Evolutionary conservation across 495 filamentous ascomycete species (phyloP), one percentile per base, ranked within the genome.

Genomic region (Umbilicaria muhlenbergii): DNA sequence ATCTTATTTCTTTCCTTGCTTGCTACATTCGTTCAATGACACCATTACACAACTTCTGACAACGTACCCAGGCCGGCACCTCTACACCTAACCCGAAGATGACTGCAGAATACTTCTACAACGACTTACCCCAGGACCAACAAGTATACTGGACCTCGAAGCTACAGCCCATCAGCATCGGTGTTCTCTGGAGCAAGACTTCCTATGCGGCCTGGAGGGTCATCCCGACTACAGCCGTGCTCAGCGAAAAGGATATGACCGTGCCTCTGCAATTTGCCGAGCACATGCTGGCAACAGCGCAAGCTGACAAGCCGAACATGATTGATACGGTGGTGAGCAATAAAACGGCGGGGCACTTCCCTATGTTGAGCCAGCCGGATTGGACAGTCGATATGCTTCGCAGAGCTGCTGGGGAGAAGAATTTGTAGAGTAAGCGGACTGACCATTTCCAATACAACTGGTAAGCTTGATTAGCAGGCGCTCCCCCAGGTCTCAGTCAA

Each of bases 201-300:
- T 56, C 52, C 10, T 56, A 53, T 33, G 57, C 58, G 15, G 55
- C 58, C 18, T 59, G 53, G 56, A 46, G 54, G 1, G 46, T 55
- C 41, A 57, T 61, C 6, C 54, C 58, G 10, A 52, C 58, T 11
- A 59, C 56, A 4, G 59, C 53, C 35, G 52, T 58, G n/a, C 35
- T 60, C 13, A 56, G 57, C 35, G 55, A 53, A 15, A 43, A 52
- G 24, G 57, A 60, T 35, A 48, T 47, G 36, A 35, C 32, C 14
- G 39, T 52, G 14, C 52, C 55, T 0, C 32, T 51, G 13, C 47
- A 41, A 1, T 53, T 52, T n/a, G 52, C 31, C 12, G 52, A 60
- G 38, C 49, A 51, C 43, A 52, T 61, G 16, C 14, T 54, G 31
- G 19, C 41, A 39, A 43, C 38, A 11, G 48, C 48, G 2, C 35